These are phyloP conservation scores for Mayamaea pseudoterrestris DNA, from an alignment of 108 stramenopile genomes.

Conservation along the genomic window DNA sequence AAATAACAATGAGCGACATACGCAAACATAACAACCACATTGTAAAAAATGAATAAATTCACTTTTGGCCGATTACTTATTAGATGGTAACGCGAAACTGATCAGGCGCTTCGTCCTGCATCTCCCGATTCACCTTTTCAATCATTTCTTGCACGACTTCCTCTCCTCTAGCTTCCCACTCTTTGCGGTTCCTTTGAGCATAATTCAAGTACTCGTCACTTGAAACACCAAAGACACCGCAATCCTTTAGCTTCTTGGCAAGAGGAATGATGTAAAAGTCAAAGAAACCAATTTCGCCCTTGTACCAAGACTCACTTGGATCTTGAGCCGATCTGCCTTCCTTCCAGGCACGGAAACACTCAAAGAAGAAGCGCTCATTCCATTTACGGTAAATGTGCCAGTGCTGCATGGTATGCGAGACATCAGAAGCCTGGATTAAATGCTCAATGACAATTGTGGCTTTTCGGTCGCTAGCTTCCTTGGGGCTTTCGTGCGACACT, in stretches of 20 bases:
- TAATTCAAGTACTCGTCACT: constrained; percentile 14
- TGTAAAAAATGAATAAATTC: no score
- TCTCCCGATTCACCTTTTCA: no score
- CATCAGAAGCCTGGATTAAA: constrained; percentile 34
- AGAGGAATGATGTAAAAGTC: constrained; percentile 30
- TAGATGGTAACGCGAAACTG: no score
- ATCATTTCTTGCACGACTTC: constrained; percentile 2
- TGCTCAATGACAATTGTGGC: constrained; percentile 30
- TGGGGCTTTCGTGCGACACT: not conserved
- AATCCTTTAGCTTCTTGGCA: constrained; percentile 27
- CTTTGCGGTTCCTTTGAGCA: constrained; percentile 3
- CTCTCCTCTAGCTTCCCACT: constrained; percentile 1
- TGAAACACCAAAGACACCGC: constrained; percentile 24
- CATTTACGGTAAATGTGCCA: constrained; percentile 29
- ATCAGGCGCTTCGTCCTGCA: no score
- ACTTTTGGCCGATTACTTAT: no score
- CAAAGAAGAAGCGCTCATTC: constrained; percentile 25
- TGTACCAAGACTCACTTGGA: constrained; percentile 18
- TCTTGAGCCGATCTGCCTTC: constrained; percentile 11
- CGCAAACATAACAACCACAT: no score
- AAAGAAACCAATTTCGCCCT: constrained; percentile 26
- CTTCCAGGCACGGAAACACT: constrained; percentile 17
- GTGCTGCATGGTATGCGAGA: constrained; percentile 38
- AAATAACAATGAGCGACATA: no score
- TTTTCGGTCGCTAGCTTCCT: not conserved